Conservation (phyloP, 2,329 filamentous ascomycete genomes). For the Exophiala bonariae region DNA sequence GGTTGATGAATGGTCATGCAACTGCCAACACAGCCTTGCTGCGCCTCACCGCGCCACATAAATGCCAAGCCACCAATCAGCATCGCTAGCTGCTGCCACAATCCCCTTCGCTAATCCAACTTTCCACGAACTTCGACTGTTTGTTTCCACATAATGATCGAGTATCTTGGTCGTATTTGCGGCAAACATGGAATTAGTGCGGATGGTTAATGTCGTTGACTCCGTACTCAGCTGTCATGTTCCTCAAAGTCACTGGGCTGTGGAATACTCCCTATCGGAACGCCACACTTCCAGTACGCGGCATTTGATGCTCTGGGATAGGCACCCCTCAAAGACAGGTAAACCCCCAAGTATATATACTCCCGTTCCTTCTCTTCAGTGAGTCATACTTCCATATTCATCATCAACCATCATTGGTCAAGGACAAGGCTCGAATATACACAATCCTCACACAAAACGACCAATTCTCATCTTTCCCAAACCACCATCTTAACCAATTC, state of each 20-base stretch:
- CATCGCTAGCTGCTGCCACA: background rate
- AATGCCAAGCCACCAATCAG: background rate
- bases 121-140: background rate
- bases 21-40: background rate
- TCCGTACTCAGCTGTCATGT: background rate
- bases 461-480: background rate
- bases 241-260: background rate
- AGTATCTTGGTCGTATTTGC: background rate
- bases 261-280: background rate
- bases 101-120: background rate
- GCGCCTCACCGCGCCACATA: background rate
- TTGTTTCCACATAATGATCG: background rate
- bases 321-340: background rate
- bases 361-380: background rate
- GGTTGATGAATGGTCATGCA: too few species aligned
- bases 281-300: background rate
- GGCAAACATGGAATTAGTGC: background rate
- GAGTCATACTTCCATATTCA: slow-evolving; percentile 2
- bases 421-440: background rate
- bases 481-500: background rate
- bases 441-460: background rate
- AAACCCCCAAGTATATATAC: background rate
- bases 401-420: slow-evolving; percentile 2
- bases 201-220: background rate
- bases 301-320: background rate